Evolutionary conservation across 495 filamentous ascomycete genomes (phyloP).

Genomic region (Daldinia caldariorum): DNA sequence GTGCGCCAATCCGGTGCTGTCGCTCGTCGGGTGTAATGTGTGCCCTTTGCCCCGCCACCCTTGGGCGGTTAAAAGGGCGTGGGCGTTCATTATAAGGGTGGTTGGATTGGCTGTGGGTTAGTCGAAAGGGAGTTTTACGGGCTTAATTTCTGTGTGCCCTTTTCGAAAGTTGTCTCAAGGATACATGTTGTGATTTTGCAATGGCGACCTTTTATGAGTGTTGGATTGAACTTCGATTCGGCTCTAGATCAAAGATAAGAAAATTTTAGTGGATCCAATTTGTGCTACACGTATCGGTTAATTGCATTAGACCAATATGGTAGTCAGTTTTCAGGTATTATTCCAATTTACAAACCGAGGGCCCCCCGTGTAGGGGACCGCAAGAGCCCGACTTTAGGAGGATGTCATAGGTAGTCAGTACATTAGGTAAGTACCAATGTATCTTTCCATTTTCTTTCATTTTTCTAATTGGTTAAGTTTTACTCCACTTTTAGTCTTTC

Average conservation of each 20-base stretch:
- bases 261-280: constrained; percentile 31
- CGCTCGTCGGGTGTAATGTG: constrained; percentile 73
- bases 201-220: background rate
- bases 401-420: too few relatives aligned
- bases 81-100: constrained; percentile 65
- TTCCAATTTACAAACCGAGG: too few relatives aligned
- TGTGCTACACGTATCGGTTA: constrained; percentile 1
- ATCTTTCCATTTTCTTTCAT: too few relatives aligned
- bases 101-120: background rate
- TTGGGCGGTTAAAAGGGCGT: constrained; percentile 75
- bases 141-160: background rate
- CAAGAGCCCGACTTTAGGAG: too few relatives aligned
- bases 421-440: too few relatives aligned
- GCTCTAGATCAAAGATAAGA: constrained; percentile 11
- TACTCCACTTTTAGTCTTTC: too few relatives aligned
- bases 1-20: constrained; percentile 70
- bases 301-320: background rate
- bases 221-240: constrained; percentile 9
- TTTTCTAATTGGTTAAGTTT: too few relatives aligned
- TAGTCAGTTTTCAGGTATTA: too few relatives aligned
- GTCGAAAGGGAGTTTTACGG: background rate
- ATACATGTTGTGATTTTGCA: constrained; percentile 6
- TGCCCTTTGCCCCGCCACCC: constrained; percentile 83
- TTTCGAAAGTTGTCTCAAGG: background rate
- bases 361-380: too few relatives aligned